phyloP scores from a whole-genome alignment of 345 rosid species.

The Carallia brachiata region DNA sequence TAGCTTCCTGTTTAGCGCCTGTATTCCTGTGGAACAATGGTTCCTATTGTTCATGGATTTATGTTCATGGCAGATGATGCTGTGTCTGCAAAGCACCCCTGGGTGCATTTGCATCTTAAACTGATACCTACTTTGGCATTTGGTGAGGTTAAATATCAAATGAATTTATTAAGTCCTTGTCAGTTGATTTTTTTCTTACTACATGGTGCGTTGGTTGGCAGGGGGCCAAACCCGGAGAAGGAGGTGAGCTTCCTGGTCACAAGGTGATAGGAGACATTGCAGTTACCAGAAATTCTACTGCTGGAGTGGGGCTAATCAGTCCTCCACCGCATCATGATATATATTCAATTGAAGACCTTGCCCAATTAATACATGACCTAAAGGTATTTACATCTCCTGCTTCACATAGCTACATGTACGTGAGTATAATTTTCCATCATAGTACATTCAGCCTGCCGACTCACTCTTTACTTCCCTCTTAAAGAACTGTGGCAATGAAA shows the following conservation, averaged over 20 bases:
- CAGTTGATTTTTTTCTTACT: slow-evolving; percentile 22
- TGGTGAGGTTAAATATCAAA: slow-evolving; percentile 45
- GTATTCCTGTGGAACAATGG: slow-evolving; percentile 43
- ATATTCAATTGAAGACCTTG: slow-evolving; percentile 98
- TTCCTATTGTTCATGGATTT: slow-evolving; percentile 48
- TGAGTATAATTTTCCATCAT: neutral
- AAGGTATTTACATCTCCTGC: slow-evolving; percentile 52
- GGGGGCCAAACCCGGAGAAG: slow-evolving; percentile 99
- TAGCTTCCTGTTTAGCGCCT: slow-evolving; percentile 32
- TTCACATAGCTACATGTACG: neutral
- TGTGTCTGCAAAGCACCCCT: slow-evolving; percentile 46
- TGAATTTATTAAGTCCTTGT: slow-evolving; percentile 18
- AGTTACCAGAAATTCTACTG: slow-evolving; percentile 90
- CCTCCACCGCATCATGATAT: slow-evolving; percentile 99
- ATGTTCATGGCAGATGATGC: slow-evolving; percentile 61
- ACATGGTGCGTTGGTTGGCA: slow-evolving; percentile 28
- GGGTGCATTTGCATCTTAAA: slow-evolving; percentile 43
- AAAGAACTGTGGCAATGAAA: neutral
- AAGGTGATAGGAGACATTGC: slow-evolving; percentile 99
- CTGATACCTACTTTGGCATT: slow-evolving; percentile 42
- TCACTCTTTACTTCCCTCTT: neutral
- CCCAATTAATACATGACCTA: slow-evolving; percentile 96
- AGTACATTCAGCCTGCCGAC: neutral
- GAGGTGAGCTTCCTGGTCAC: slow-evolving; percentile 99
- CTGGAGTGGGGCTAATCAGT: slow-evolving; percentile 98